Evolutionary conservation across 768 basidiomycete genomes (phyloP), one percentile per base, ranked within the genome.

Genomic region (Grammothele lineata): DNA sequence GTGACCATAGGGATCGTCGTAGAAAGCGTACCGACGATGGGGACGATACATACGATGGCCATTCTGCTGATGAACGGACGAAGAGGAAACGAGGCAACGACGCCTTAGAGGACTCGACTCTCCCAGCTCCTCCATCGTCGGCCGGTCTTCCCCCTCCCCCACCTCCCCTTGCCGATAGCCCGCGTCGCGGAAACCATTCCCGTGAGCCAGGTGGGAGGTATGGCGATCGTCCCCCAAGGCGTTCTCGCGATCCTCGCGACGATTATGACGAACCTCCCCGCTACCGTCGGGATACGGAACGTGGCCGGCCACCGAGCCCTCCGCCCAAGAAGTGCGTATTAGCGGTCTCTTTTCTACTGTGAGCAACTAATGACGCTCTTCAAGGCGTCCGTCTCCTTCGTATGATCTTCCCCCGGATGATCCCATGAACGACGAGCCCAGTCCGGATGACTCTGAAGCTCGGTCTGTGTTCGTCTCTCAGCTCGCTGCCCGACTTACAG

Each of bases 401-500:
- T 87, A 89, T 56, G 86, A 87, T 35, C 72, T 75, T 17, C 76
- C 78, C 22, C 68, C 69, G 23, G 77, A 83, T 27, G 89, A 91
- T 58, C 56, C 73, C 72, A 63, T 57, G 57, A 87, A 86, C 55
- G 91, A 95, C 57, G 92, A 97, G 55, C 85, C 87, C 6, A 87
- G 86, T 60, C 91, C 93, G 67, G 92, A 97, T 64, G 95, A 98
- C 63, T 93, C 92, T 46, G 96, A 98, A 81, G 87, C 91, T 62
- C 87, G 96, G 67, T 97, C 96, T 59, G 92, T 97, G 57, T 98
- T 98, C 70, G 92, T 96, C 64, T 95, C 94, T 59, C 96, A 98
- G 71, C 84, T 99, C 64, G 92, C 96, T 59, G 92, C 93, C 52
- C 86, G 92, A 62, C 81, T 98, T 65, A 97, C 94, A 49, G 92